A percentile compares a stretch with the other conserved stretches of the same genome.
Conservation (phyloP, 225 moss, liverwort and hornwort genomes). For the Pseudisothecium myosuroides region DNA sequence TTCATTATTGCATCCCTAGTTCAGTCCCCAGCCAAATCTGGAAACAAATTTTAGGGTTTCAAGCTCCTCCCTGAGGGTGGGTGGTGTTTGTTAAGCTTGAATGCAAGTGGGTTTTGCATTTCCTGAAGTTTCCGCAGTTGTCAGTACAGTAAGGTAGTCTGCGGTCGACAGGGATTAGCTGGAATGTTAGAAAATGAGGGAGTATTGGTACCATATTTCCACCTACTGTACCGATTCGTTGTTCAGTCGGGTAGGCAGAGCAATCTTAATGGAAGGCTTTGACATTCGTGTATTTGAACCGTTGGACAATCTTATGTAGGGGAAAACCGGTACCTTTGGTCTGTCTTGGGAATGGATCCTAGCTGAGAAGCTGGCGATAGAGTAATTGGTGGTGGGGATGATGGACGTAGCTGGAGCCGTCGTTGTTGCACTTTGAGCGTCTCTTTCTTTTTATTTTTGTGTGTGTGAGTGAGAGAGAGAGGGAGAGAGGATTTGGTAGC, state of each 20-base stretch:
- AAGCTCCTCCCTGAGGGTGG: not conserved
- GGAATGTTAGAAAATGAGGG: not conserved
- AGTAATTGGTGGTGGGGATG: not conserved
- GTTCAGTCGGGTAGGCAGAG: not conserved
- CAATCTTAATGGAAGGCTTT: not conserved
- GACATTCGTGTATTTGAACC: not conserved
- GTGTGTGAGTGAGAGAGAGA: no score
- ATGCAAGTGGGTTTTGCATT: not conserved
- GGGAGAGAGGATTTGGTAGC: not conserved
- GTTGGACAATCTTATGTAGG: not conserved
- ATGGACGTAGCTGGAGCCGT: not conserved
- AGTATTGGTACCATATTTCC: not conserved
- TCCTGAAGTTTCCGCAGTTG: not conserved
- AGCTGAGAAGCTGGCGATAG: not conserved
- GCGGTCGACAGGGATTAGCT: not conserved
- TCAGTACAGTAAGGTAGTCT: not conserved
- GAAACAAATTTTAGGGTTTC: not conserved
- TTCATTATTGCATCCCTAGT: not conserved
- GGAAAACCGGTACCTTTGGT: not conserved
- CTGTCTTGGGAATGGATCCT: not conserved
- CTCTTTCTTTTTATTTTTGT: no score
- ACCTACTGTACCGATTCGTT: not conserved
- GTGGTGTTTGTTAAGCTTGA: not conserved
- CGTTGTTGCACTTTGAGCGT: not conserved
- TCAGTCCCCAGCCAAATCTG: no score